A percentile compares a stretch with the other conserved stretches of the same genome.
phyloP scores from a whole-genome alignment of 768 basidiomycete species.

The Naganishia onofrii region DNA sequence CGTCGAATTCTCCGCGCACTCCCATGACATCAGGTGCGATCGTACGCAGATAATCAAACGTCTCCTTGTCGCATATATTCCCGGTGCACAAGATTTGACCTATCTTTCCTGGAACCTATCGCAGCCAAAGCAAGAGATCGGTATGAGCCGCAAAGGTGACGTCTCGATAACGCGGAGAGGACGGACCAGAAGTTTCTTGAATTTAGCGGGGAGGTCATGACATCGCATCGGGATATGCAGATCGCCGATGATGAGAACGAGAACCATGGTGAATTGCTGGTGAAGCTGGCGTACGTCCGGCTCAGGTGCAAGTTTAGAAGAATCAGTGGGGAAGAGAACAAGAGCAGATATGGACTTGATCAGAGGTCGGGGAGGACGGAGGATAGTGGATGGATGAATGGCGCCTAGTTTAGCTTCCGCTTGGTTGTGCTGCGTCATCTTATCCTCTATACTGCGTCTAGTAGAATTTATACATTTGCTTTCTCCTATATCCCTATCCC shows the following conservation, averaged over 20 bases:
- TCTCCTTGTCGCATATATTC: constrained; percentile 95
- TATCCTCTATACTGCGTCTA: background rate
- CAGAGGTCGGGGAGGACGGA: background rate
- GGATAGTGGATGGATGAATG: background rate
- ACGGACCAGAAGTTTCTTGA: constrained; percentile 82
- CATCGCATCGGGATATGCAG: constrained; percentile 83
- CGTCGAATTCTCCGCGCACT: constrained; percentile 92
- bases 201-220: constrained; percentile 90
- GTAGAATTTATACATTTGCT: too few species aligned
- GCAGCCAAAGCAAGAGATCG: background rate
- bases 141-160: background rate
- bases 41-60: constrained; percentile 89
- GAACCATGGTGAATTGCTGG: constrained; percentile 63
- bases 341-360: too few species aligned
- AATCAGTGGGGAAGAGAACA: too few species aligned
- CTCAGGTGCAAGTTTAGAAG: too few species aligned
- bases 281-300: background rate
- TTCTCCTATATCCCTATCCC: too few species aligned
- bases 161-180: too few species aligned
- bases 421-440: constrained; percentile 13
- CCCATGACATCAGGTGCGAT: constrained; percentile 91
- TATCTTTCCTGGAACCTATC: constrained; percentile 84
- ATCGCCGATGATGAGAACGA: constrained; percentile 95
- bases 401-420: constrained; percentile 1
- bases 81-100: constrained; percentile 97